A percentile compares a stretch with the other conserved stretches of the same genome.
Conservation (phyloP, 345 rosid genomes). For the Atalantia buxifolia region DNA sequence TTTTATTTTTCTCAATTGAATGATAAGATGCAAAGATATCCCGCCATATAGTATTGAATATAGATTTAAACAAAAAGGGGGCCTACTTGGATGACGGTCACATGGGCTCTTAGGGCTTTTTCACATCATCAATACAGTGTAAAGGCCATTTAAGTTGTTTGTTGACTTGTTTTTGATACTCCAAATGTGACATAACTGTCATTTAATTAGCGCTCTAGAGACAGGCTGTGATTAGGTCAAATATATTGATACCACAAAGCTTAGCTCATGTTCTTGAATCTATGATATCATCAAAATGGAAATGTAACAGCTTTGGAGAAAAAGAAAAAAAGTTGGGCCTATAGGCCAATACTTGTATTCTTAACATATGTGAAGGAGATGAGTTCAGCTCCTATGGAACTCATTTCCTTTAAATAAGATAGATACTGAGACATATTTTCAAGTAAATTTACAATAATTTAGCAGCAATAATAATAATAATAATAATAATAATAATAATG, state of each 20-base stretch:
- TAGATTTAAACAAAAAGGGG: constrained; percentile 6
- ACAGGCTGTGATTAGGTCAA: constrained; percentile 43
- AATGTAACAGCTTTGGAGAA: neutral
- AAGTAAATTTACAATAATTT: no score
- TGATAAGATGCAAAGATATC: constrained; percentile 16
- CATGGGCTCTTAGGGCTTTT: constrained; percentile 42
- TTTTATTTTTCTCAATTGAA: neutral
- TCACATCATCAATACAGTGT: constrained; percentile 3
- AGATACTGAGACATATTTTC: no score
- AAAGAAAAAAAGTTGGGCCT: no score
- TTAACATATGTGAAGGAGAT: no score
- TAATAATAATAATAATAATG: neutral
- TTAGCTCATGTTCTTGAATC: no score
- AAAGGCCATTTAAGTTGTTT: neutral
- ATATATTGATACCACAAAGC: constrained; percentile 20
- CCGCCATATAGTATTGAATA: constrained; percentile 3
- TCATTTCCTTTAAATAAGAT: no score
- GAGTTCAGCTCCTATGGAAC: no score
- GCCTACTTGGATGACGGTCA: constrained; percentile 26
- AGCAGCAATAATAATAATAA: neutral
- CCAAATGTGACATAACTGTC: constrained; percentile 11
- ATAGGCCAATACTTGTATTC: no score
- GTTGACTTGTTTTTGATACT: constrained; percentile 16
- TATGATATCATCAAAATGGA: no score
- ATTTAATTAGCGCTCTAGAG: constrained; percentile 19